These are phyloP conservation scores for Ilex asprella DNA, from an alignment of 257 asterid species.

Conservation along the genomic window DNA sequence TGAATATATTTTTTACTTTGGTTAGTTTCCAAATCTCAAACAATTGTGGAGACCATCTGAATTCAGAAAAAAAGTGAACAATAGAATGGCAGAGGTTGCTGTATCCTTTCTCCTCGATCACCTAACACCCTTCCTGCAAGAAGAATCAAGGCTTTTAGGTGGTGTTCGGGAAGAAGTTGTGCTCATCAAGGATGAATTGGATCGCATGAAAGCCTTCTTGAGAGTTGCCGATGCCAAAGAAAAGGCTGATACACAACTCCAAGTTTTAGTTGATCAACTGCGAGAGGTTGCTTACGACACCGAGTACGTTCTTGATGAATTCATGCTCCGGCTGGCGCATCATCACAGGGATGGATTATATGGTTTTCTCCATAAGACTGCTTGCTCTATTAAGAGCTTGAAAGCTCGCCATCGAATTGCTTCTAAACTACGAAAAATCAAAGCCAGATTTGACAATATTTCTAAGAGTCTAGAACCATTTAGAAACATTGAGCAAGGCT, in stretches of 20 bases:
- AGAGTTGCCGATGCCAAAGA: conserved; percentile 11
- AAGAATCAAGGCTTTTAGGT: too few species aligned
- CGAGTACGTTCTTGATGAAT: conserved; percentile 19
- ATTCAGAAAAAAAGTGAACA: too few species aligned
- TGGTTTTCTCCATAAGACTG: conserved; percentile 4
- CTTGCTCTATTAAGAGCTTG: conserved; percentile 8
- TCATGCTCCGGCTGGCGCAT: conserved; percentile 8
- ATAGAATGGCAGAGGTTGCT: too few species aligned
- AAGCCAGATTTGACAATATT: conserved; percentile 8
- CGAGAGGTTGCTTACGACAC: conserved; percentile 14
- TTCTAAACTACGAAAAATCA: conserved; percentile 16
- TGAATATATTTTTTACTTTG: too few species aligned
- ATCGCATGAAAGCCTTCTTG: conserved; percentile 8
- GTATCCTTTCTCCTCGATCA: too few species aligned
- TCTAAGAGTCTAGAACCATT: too few species aligned
- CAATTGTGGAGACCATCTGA: too few species aligned
- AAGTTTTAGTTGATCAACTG: conserved; percentile 10
- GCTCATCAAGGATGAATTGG: conserved; percentile 12
- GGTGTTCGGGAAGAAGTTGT: conserved; percentile 5
- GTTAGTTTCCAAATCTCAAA: too few species aligned
- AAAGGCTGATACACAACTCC: conserved; percentile 5
- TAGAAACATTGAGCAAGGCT: too few species aligned
- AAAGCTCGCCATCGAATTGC: conserved; percentile 17
- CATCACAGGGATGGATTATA: conserved; percentile 2
- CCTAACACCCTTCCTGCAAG: too few species aligned